Evolutionary conservation across 2,329 filamentous ascomycete species (phyloP), one percentile per base, ranked within the genome.

Genomic region (Atkinsonella hypoxylon): DNA sequence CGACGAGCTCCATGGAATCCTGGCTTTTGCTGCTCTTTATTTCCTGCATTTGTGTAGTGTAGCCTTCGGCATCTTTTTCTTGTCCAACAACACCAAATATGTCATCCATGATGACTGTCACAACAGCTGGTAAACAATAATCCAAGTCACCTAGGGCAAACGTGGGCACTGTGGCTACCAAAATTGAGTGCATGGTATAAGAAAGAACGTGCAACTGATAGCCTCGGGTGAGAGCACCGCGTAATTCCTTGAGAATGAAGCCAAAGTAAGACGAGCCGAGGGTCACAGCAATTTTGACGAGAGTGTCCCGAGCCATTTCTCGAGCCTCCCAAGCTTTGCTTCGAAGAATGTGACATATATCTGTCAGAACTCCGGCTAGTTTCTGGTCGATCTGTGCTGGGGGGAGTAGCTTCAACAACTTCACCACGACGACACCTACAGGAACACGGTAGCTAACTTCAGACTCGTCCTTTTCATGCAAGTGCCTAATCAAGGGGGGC

Each of bases 11-110:
- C 83, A 97, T 94, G 0, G 93, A 95, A 63, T 98, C 94, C 61
- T 90, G 95, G 63, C 90, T 96, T 73, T 97, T 98, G 73, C 87
- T 96, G 67, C 87, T 93, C 72, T 95, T 97, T 51, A 98, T 85
- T 69, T 98, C 93, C 67, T 94, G 95, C 84, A 94, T 96, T 67
- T 91, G 87, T 64, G 83, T 95, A 51, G 85, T 84, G 64, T 98
- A 98, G 49, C 90, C 93, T 59, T 96, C 89, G 0, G 91, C 91
- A 60, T 98, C 93, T 67, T 98, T 98, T 63, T 98, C 91, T 68
- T 95, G 87, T 2, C 93, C 93, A 34, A 86, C 85, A 6, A 82
- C 81, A 31, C 94, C 94, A 62, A 98, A 98, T 12, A 94, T 93
- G 63, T 98, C 94, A 61, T 98, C 93, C 87, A 98, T 93, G 56